Base-by-base conservation (phyloP, 305 asterid species). In the Rubia peregrina region DNA sequence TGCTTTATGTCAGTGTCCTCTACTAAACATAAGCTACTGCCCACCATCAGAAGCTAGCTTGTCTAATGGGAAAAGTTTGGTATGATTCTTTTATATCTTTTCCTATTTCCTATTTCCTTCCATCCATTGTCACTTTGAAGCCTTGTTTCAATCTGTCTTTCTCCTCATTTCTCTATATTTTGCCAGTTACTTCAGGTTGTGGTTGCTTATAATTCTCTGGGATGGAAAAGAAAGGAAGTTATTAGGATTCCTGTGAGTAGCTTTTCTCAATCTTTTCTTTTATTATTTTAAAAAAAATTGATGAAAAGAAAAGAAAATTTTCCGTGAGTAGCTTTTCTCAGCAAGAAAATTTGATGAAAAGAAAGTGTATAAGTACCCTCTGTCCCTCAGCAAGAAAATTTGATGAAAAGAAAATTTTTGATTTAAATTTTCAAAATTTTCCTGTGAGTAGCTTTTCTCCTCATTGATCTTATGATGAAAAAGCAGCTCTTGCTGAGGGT, bases 21-120 rank as follows among this genome's bases (percentile, higher is more conserved):
- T 91, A 73, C 92, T 91, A 77, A 91, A 91, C 82, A 80, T 91
- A 78, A 91, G 95, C 77, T 88, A 85, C 67, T 91, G 97, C 68
- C 92, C 92, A 79, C 85, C 95, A 49, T 80, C 96, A 48, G 96
- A 91, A 81, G 91, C 86, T 70, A 77, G 74, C 68, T 75, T 89
- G 69, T 80, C 87, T 57, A 74, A 78, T 49, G 87, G 78, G 69
- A 89, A 83, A 82, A 84, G 81, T 81, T 84, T 87, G 91, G 97
- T 91, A 77, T 76, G 82, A 9, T 73, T 49, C 68, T 17, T 11
- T 67, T 56, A 36, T 56, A 1, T 26, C 6, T 12, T 14, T 33
- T 70, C 38, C 11, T 13, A 26, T 42, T 33, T 61, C 56, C 59
- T 65, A 17, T 51, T 4, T 51, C 5, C 46, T 46, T 30, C 33